A percentile compares a stretch with the other conserved stretches of the same genome.
Conservation (phyloP, 2,329 filamentous ascomycete genomes). For the Chrysoporthe cubensis region DNA sequence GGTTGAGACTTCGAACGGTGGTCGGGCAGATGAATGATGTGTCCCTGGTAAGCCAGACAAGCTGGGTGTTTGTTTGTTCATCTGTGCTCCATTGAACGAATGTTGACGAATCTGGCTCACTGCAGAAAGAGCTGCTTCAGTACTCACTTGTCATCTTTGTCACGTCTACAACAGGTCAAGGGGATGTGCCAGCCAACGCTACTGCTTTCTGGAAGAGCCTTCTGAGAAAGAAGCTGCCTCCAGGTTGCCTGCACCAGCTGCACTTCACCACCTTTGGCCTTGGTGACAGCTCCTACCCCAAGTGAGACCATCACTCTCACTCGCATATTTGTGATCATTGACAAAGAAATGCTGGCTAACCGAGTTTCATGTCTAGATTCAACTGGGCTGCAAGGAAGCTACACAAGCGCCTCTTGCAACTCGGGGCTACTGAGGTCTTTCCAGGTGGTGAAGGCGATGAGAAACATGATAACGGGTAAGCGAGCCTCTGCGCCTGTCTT, state of each 20-base stretch:
- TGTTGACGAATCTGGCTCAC: constrained; percentile 26
- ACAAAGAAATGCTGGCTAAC: neutral
- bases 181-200: constrained; percentile 86
- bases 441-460: constrained; percentile 88
- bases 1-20: constrained; percentile 76
- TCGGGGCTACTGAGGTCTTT: constrained; percentile 79
- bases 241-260: constrained; percentile 69
- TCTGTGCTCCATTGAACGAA: constrained; percentile 10
- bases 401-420: constrained; percentile 78
- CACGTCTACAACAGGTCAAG: constrained; percentile 91
- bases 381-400: constrained; percentile 93
- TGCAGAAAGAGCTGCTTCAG: constrained; percentile 54
- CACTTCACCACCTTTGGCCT: constrained; percentile 87
- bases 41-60: constrained; percentile 65
- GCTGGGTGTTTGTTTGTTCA: constrained; percentile 1
- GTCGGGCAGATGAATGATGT: constrained; percentile 79
- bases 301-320: constrained; percentile 55
- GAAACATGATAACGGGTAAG: constrained; percentile 87
- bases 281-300: constrained; percentile 92
- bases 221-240: constrained; percentile 75
- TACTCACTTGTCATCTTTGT: constrained; percentile 73
- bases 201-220: constrained; percentile 83
- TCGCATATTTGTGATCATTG: neutral
- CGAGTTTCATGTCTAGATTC: constrained; percentile 57
- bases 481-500: constrained; percentile 29